These are phyloP conservation scores for Hypholoma fasciculare DNA, from an alignment of 768 basidiomycete species.

Conservation along the genomic window DNA sequence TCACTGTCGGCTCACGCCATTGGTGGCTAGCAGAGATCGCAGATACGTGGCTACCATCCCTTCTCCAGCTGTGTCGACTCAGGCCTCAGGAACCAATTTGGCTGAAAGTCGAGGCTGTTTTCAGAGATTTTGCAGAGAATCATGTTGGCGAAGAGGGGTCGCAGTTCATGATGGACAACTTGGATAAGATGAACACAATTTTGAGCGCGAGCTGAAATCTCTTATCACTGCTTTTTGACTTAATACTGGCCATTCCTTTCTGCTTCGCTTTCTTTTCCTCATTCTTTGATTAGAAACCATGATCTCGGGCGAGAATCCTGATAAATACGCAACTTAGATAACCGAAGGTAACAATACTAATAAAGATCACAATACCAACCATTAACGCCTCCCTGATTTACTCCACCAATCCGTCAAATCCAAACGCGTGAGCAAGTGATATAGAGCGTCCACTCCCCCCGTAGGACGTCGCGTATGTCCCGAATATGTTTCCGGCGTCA, in stretches of 20 bases:
- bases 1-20: slow-evolving; percentile 26
- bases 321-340: too few species aligned
- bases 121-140: slow-evolving; percentile 23
- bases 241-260: background rate
- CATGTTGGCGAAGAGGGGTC: slow-evolving; percentile 21
- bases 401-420: slow-evolving; percentile 64
- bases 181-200: slow-evolving; percentile 12
- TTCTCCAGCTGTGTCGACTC: slow-evolving; percentile 32
- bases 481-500: slow-evolving; percentile 21
- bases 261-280: background rate
- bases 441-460: slow-evolving; percentile 55
- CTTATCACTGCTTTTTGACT: background rate
- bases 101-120: slow-evolving; percentile 29
- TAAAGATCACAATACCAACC: background rate
- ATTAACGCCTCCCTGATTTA: slow-evolving; percentile 7
- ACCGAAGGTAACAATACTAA: too few species aligned
- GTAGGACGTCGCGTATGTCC: slow-evolving; percentile 35
- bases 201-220: background rate
- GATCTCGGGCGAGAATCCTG: too few species aligned
- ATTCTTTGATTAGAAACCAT: too few species aligned
- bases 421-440: slow-evolving; percentile 53
- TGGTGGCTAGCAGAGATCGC: slow-evolving; percentile 41
- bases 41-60: slow-evolving; percentile 35
- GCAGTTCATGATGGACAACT: slow-evolving; percentile 6
- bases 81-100: slow-evolving; percentile 32